Base-by-base conservation (phyloP, 176 grass and related monocot genomes). In the Thalia dealbata region DNA sequence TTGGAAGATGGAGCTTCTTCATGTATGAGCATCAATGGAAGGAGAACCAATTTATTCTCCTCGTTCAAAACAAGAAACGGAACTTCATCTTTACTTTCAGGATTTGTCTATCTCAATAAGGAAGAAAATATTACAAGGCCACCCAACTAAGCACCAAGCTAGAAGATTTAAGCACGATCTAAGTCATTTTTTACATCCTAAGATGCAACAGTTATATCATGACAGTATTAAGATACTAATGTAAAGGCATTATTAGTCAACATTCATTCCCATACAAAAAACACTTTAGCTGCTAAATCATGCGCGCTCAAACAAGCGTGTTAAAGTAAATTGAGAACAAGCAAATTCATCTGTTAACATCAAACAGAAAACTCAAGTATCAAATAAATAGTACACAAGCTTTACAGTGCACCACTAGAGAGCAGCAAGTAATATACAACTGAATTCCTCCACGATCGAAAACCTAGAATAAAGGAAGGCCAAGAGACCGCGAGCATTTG, bases 51-150 rank as follows among this genome's bases (percentile, higher is more conserved):
- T 70, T 80, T 93, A 41, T 82, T 99, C 52, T 86, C 87, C 88
- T 92, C 90, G 3, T 81, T 87, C 60, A 99, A 68, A 73, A 85
- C 83, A 52, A 99, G 81, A 88, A 99, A 99, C 25, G 90, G 90
- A 23, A 83, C 42, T 70, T 86, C 86, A 29, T 58, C 73, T 58
- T 71, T 51, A 86, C 59, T 78, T 50, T 81, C 84, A 0, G 11
- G 27, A 0, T 70, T 69, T 55, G 67, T 77, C 90, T 99, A 83
- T 62, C 72, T 48, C 67, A 73, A 48, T 58, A 72, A 81, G 50
- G 70, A 69, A 46, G 30, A 43, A 0, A 60, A 60, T 22, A 32
- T 30, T 16, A 21, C 11, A 69, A 42, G n/a, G 22, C 62, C n/a
- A 67, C 14, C 27, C 46, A 73, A 19, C 72, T 54, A 21, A 28